phyloP scores from a whole-genome alignment of 805 yeast genomes.

The Candida quercuum region DNA sequence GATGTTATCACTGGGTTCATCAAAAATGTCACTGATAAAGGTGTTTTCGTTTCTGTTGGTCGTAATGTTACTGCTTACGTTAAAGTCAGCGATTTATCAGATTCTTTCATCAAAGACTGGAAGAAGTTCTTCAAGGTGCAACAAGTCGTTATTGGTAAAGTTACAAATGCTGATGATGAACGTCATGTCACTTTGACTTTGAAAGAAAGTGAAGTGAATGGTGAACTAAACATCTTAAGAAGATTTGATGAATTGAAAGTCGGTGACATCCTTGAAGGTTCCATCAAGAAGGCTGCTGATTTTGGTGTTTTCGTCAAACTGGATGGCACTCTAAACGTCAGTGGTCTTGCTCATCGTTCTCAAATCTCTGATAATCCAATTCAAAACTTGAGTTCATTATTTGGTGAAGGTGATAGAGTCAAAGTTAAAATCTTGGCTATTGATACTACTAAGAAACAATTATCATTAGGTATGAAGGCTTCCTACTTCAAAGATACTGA shows the following conservation, averaged over 20 bases:
- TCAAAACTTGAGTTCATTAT: conserved; percentile 56
- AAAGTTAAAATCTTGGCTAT: conserved; percentile 72
- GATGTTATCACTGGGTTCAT: conserved; percentile 79
- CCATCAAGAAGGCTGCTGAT: conserved; percentile 70
- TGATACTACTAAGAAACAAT: conserved; percentile 60
- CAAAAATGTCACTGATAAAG: conserved; percentile 66
- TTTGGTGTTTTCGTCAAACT: conserved; percentile 88
- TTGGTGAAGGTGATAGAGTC: conserved; percentile 87
- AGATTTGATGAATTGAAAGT: conserved; percentile 60
- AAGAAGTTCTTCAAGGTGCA: conserved; percentile 64
- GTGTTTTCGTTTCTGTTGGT: conserved; percentile 74
- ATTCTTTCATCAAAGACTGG: conserved; percentile 82
- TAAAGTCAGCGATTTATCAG: conserved; percentile 76
- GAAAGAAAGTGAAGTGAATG: conserved; percentile 75
- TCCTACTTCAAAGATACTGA: conserved; percentile 58
- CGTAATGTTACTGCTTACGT: conserved; percentile 71
- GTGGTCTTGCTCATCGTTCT: conserved; percentile 84
- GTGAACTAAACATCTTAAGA: conserved; percentile 54
- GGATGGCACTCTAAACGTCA: conserved; percentile 65
- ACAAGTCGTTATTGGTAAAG: conserved; percentile 72
- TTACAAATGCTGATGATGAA: conserved; percentile 55
- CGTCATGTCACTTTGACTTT: conserved; percentile 70
- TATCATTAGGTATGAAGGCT: conserved; percentile 92
- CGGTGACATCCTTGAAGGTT: conserved; percentile 73
- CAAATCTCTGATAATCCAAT: conserved; percentile 72